Conservation (phyloP, 2,329 filamentous ascomycete species). For the Xylaria digitata region DNA sequence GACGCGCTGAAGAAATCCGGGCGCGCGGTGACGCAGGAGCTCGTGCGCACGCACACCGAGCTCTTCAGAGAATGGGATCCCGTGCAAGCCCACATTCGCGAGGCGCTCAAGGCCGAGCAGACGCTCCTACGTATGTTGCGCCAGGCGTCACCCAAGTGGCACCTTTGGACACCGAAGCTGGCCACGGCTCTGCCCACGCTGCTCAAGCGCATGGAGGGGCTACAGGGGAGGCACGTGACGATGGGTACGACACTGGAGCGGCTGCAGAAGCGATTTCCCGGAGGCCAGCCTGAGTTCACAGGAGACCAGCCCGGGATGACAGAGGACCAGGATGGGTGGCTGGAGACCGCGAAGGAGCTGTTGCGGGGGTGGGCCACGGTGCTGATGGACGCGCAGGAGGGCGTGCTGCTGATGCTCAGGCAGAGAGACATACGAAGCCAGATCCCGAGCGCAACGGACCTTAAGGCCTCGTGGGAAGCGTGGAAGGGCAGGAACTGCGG, state of each 20-base stretch:
- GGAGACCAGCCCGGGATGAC: background rate
- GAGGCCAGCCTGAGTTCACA: background rate
- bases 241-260: background rate
- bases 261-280: slow-evolving; percentile 1
- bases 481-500: slow-evolving; percentile 45
- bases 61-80: slow-evolving; percentile 20
- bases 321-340: slow-evolving; percentile 26
- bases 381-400: slow-evolving; percentile 36
- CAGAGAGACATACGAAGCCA: slow-evolving; percentile 18
- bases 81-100: background rate
- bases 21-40: slow-evolving; percentile 13
- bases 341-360: slow-evolving; percentile 23
- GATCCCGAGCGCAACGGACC: background rate
- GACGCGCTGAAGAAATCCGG: slow-evolving; percentile 7
- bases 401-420: slow-evolving; percentile 33
- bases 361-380: slow-evolving; percentile 31
- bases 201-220: background rate
- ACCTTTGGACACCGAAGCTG: background rate
- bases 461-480: slow-evolving; percentile 31
- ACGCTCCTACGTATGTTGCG: background rate
- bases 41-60: slow-evolving; percentile 12
- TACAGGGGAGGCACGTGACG: background rate
- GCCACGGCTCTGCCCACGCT: background rate
- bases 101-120: background rate
- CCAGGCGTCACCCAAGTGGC: background rate